Conservation (phyloP, 2,329 filamentous ascomycete genomes). For the Neoascochyta sp. region DNA sequence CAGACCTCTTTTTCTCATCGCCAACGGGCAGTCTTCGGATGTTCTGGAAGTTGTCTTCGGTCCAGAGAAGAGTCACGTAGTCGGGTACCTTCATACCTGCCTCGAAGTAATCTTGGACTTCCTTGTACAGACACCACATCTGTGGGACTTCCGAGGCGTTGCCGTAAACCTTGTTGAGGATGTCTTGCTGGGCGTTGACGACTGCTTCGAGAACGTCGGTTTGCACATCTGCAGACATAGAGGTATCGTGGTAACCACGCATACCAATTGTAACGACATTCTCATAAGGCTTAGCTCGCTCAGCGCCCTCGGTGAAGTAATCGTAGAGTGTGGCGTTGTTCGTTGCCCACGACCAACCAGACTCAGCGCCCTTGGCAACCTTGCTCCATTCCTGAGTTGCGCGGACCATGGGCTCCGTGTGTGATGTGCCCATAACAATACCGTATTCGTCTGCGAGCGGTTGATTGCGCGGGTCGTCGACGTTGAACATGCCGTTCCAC, state of each 20-base stretch:
- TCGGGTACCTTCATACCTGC: slow-evolving; percentile 61
- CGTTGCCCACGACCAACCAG: slow-evolving; percentile 63
- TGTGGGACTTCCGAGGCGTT: slow-evolving; percentile 57
- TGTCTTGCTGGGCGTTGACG: slow-evolving; percentile 58
- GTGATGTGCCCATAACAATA: slow-evolving; percentile 68
- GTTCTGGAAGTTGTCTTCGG: slow-evolving; percentile 68
- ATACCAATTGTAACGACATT: slow-evolving; percentile 65
- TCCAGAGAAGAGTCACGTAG: slow-evolving; percentile 64
- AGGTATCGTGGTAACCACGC: slow-evolving; percentile 66
- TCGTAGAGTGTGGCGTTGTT: slow-evolving; percentile 66
- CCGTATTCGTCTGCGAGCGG: slow-evolving; percentile 69
- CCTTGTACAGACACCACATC: slow-evolving; percentile 71
- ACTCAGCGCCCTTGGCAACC: slow-evolving; percentile 48
- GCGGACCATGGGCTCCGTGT: slow-evolving; percentile 68
- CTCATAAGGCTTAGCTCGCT: slow-evolving; percentile 63
- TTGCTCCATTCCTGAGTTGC: slow-evolving; percentile 51
- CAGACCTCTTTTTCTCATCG: slow-evolving; percentile 57
- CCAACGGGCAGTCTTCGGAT: slow-evolving; percentile 58
- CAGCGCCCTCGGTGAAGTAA: slow-evolving; percentile 65
- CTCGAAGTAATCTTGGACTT: slow-evolving; percentile 67
- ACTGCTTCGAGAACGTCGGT: slow-evolving; percentile 58
- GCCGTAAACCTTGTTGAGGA: slow-evolving; percentile 55
- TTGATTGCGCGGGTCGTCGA: slow-evolving; percentile 67
- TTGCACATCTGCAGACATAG: slow-evolving; percentile 56
- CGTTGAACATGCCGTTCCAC: slow-evolving; percentile 69